Base-by-base conservation (phyloP, 2,329 filamentous ascomycete genomes). In the Zymoseptoria ardabiliae region DNA sequence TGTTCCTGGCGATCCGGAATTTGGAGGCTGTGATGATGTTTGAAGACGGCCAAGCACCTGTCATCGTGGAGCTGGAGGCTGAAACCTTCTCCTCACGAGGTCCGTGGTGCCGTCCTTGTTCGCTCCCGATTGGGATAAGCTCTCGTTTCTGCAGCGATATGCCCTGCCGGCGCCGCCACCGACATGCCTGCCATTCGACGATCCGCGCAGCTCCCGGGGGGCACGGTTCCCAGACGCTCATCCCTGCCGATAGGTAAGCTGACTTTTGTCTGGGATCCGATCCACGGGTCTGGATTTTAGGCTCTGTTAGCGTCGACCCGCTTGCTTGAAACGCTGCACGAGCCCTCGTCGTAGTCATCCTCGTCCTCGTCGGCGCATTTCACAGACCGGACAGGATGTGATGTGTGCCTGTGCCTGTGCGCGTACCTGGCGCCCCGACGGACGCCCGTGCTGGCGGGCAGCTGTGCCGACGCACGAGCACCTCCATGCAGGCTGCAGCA, bases 271-370 rank as follows among this genome's bases (percentile, higher is more conserved):
- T n/a, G 6, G 35, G 13, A 45, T 45, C 6, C 17, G 35, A 5
- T 45, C 5, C 3, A 17, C 17, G 13, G 35, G 35, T 5, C 35
- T 45, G n/a, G 35, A 17, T n/a, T 61, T 61, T 62, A 61, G 57
- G 58, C 21, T 60, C 55, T 22, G 54, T 45, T 51, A 55, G 52
- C 58, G 62, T 61, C 64, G 61, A 61, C 62, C 64, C 60, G 54
- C 59, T n/a, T n/a, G n/a, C 6, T 54, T 59, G 61, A 58, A 53
- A 60, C 60, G 57, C 61, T 63, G 62, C 64, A 64, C 60, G 64
- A 61, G 63, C 62, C 59, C 58, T 25, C 19, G 57, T 56, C 60
- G 59, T 61, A 45, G 53, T 61, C 62, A 64, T 60, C 59, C 58
- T 25, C 19, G 57, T 56, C 60, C 60, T 61, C 50, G 53, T 61